These are phyloP conservation scores for Wickerhamiella dianesei DNA, from an alignment of 805 yeast species.

Conservation along the genomic window DNA sequence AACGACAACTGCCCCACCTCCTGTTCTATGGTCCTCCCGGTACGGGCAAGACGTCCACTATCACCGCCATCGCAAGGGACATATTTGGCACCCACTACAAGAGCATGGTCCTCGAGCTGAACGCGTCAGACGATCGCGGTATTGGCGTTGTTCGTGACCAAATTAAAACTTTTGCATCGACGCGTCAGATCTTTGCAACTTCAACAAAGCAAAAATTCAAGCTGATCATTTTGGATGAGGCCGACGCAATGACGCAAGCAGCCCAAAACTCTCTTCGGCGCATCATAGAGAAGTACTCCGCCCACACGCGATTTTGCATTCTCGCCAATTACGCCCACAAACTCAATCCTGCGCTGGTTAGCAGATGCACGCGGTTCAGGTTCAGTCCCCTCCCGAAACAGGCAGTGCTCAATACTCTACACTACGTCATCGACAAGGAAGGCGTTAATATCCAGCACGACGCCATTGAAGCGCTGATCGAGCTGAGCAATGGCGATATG, in stretches of 20 bases:
- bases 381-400: slow-evolving; percentile 64
- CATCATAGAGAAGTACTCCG: slow-evolving; percentile 85
- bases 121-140: slow-evolving; percentile 97
- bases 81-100: slow-evolving; percentile 70
- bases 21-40: slow-evolving; percentile 94
- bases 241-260: slow-evolving; percentile 93
- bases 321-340: slow-evolving; percentile 94
- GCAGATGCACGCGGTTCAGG: slow-evolving; percentile 91
- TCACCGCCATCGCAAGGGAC: slow-evolving; percentile 77
- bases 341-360: slow-evolving; percentile 82
- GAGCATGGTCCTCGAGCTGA: slow-evolving; percentile 87
- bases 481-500: slow-evolving; percentile 89
- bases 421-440: slow-evolving; percentile 58
- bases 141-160: slow-evolving; percentile 95
- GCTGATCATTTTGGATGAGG: slow-evolving; percentile 85
- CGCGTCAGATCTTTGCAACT: slow-evolving; percentile 68
- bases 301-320: slow-evolving; percentile 89
- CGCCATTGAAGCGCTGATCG: slow-evolving; percentile 54
- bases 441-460: slow-evolving; percentile 40
- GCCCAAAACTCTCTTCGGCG: slow-evolving; percentile 93
- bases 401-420: slow-evolving; percentile 57
- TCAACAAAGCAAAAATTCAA: slow-evolving; percentile 50
- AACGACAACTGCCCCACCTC: slow-evolving; percentile 77
- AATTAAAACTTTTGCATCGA: slow-evolving; percentile 90
- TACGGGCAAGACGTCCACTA: slow-evolving; percentile 83